Percentiles rank a stretch among this genome's conserved stretches.
Conservation (phyloP, 164 flowering plant genomes). For the Taxillus chinensis region DNA sequence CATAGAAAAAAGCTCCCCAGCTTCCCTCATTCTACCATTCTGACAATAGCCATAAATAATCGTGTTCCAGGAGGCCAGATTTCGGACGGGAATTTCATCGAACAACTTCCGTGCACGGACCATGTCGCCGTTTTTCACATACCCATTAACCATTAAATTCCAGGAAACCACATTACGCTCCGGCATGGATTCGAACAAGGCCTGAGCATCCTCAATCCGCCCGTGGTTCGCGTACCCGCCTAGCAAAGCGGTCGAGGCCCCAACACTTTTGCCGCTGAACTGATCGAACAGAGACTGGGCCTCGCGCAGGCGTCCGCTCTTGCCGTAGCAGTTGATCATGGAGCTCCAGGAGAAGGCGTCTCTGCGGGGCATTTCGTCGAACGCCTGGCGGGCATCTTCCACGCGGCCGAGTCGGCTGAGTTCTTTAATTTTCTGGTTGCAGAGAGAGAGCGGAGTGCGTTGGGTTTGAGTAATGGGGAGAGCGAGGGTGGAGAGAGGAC, state of each 20-base stretch:
- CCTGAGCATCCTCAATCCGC: slow-evolving; percentile 20
- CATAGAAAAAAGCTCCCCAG: slow-evolving; percentile 17
- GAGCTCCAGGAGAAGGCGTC: slow-evolving; percentile 25
- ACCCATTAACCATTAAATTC: slow-evolving; percentile 38
- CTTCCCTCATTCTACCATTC: slow-evolving; percentile 18
- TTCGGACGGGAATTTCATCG: slow-evolving; percentile 29
- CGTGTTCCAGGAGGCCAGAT: slow-evolving; percentile 28
- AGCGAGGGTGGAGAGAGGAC: slow-evolving; percentile 12
- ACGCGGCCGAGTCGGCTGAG: slow-evolving; percentile 12
- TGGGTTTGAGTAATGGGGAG: slow-evolving; percentile 11
- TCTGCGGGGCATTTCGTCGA: slow-evolving; percentile 28
- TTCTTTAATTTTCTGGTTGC: slow-evolving; percentile 20
- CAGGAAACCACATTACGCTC: slow-evolving; percentile 32
- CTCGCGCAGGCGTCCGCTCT: slow-evolving; percentile 16
- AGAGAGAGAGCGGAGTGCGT: slow-evolving; percentile 10
- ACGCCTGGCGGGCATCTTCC: slow-evolving; percentile 28
- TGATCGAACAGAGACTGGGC: slow-evolving; percentile 21
- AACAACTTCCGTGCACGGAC: slow-evolving; percentile 24
- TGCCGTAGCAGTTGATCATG: slow-evolving; percentile 23
- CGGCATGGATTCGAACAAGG: slow-evolving; percentile 30
- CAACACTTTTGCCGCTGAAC: slow-evolving; percentile 20
- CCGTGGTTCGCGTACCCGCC: slow-evolving; percentile 26
- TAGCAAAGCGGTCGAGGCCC: slow-evolving; percentile 26
- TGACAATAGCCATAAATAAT: slow-evolving; percentile 31
- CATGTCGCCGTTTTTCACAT: slow-evolving; percentile 27